A percentile compares a stretch with the other conserved stretches of the same genome.
Evolutionary conservation across 495 filamentous ascomycete species (phyloP).

Genomic region (Penicillium ochrochloron): DNA sequence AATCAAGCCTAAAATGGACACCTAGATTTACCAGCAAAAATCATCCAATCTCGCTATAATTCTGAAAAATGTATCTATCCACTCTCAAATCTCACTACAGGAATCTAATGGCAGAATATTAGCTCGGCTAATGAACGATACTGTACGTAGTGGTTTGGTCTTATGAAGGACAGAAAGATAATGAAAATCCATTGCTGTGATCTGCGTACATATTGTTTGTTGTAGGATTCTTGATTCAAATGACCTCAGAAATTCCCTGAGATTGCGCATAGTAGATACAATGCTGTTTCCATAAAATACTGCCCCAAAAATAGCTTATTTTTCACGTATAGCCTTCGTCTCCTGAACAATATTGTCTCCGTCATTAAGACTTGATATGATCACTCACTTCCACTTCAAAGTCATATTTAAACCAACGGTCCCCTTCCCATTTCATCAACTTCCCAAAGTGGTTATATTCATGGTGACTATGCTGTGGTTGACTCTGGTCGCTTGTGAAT

Average conservation of each 20-base stretch:
- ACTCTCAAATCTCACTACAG: background rate
- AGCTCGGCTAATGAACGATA: background rate
- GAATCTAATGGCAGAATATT: background rate
- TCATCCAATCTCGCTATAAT: background rate
- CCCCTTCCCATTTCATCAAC: conserved; percentile 9
- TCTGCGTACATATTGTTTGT: conserved; percentile 1
- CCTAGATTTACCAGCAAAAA: conserved; percentile 3
- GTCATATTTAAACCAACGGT: conserved; percentile 6
- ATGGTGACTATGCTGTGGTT: conserved; percentile 3
- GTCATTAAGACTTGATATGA: background rate
- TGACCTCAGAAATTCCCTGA: conserved; percentile 3
- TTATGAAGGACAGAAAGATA: conserved; percentile 1
- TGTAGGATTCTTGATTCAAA: background rate
- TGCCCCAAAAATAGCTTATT: background rate
- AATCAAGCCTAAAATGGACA: background rate
- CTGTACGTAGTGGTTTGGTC: background rate
- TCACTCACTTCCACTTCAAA: conserved; percentile 6
- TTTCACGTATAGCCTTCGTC: conserved; percentile 5
- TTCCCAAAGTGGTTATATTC: conserved; percentile 7
- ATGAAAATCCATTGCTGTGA: background rate
- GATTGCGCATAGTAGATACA: conserved; percentile 4
- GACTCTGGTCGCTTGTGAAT: conserved; percentile 7
- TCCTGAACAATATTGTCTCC: background rate
- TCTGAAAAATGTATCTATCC: conserved; percentile 2
- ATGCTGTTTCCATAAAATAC: background rate